Conservation (phyloP, 257 asterid species). For the Gardenia jasminoides region DNA sequence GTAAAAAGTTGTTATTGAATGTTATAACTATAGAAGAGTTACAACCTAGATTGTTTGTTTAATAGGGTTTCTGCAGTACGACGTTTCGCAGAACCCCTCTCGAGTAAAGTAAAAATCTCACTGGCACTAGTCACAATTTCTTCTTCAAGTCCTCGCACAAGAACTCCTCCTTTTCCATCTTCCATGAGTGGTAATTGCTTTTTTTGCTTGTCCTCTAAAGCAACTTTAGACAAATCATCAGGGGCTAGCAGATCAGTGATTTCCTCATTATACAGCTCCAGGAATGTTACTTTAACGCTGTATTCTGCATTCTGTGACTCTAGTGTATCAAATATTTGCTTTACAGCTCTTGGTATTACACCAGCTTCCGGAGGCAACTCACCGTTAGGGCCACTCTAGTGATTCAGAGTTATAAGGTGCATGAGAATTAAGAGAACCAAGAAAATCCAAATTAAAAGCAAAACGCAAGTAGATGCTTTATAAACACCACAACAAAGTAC, state of each 20-base stretch:
- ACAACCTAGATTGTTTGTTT: slow-evolving; percentile 84
- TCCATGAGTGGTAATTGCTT: slow-evolving; percentile 83
- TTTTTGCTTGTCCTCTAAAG: slow-evolving; percentile 74
- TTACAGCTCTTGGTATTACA: slow-evolving; percentile 77
- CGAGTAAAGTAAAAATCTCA: slow-evolving; percentile 74
- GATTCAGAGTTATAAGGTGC: slow-evolving; percentile 1
- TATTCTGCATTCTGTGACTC: slow-evolving; percentile 86
- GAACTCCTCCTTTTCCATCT: slow-evolving; percentile 93
- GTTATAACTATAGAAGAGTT: slow-evolving; percentile 9
- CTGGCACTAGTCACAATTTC: slow-evolving; percentile 75
- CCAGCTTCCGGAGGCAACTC: slow-evolving; percentile 86
- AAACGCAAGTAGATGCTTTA: neutral
- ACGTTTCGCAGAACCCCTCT: slow-evolving; percentile 84
- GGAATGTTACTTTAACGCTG: slow-evolving; percentile 81
- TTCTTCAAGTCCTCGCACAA: slow-evolving; percentile 86
- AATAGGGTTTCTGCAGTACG: slow-evolving; percentile 84
- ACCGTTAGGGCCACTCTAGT: slow-evolving; percentile 67
- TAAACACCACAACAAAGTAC: slow-evolving; percentile 28
- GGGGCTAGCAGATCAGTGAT: slow-evolving; percentile 82
- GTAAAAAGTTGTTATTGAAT: neutral
- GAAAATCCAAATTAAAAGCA: neutral
- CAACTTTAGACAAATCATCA: slow-evolving; percentile 63
- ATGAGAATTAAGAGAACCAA: slow-evolving; percentile 5
- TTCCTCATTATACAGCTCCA: slow-evolving; percentile 88
- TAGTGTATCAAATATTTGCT: slow-evolving; percentile 77